Evolutionary conservation across 345 rosid species (phyloP), one percentile per base, ranked within the genome.

Genomic region (Mallotus nudiflorus): DNA sequence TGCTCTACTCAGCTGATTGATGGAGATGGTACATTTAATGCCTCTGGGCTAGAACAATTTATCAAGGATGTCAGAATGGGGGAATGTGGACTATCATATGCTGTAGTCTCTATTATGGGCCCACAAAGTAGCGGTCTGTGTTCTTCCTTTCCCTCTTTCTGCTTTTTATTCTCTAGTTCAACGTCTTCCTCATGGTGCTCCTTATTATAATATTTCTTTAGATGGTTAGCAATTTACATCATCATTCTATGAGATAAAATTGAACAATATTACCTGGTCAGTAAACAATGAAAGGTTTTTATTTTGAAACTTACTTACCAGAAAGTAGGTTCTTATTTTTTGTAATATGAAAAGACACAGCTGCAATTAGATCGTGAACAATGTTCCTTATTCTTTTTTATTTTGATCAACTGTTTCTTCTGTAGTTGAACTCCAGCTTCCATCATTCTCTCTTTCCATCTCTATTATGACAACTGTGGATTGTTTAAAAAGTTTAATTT

Each of bases 71-170:
- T 88, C 67, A 89, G 81, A 37, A 74, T 96, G 79, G 85, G 77
- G 42, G 96, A 92, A 69, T 89, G 96, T 65, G 99, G 99, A 42
- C 83, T 96, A 69, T 96, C 99, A 6, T 92, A 96, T 67, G 99
- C 98, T 7, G 82, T 90, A 48, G 99, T 89, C 76, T 88, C 99
- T 50, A 96, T 96, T 74, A 96, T 96, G 99, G 99, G 99, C 64
- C 99, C 99, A 1, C 99, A 92, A 74, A 96, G 98, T 77, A 96
- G 99, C 52, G 99, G 99, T 96, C 85, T 68, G 93, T 78, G 52
- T 72, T 27, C 22, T 62, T 60, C 24, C 28, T 18, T 37, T 62
- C 60, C 22, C 45, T 46, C 68, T 49, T 37, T 25, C 33, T 15
- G 59, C 10, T 5, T 52, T n/a, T 72, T 28, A 7, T 40, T 65